phyloP scores from a whole-genome alignment of 1,284 basidiomycete species.

The Schizopora paradoxa region DNA sequence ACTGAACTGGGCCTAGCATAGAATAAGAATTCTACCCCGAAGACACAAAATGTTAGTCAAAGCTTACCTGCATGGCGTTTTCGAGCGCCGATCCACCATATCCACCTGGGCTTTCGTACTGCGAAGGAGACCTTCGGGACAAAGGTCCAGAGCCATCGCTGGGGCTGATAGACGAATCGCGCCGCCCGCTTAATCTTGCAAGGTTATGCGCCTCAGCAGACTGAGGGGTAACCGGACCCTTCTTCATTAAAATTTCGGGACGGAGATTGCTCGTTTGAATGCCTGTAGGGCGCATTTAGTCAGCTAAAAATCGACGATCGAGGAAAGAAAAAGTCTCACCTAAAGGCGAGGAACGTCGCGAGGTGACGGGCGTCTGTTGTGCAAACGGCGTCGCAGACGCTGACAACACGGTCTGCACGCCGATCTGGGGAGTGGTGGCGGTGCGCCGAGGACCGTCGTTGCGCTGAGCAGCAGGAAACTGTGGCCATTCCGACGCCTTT shows the following conservation, averaged over 20 bases:
- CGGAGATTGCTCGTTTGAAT: conserved; percentile 8
- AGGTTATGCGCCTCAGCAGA: conserved; percentile 54
- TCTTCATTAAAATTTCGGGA: conserved; percentile 46
- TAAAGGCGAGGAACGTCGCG: conserved; percentile 50
- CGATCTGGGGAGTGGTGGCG: conserved; percentile 56
- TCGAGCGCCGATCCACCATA: conserved; percentile 55
- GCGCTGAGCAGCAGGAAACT: conserved; percentile 63
- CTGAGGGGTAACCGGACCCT: conserved; percentile 58
- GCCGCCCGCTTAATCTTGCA: too few relatives aligned
- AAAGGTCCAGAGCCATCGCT: conserved; percentile 55
- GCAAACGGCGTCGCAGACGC: conserved; percentile 59
- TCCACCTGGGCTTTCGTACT: conserved; percentile 48
- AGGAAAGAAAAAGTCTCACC: conserved; percentile 60
- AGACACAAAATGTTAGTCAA: not conserved
- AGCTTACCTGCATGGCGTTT: conserved; percentile 45
- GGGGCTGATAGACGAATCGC: conserved; percentile 45
- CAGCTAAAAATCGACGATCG: conserved; percentile 55
- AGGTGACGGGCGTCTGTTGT: conserved; percentile 53
- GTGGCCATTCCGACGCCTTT: conserved; percentile 91
- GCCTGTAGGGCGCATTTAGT: too few relatives aligned
- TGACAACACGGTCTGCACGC: conserved; percentile 46
- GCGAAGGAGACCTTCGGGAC: conserved; percentile 55
- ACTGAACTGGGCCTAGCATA: conserved; percentile 42
- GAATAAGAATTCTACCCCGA: too few relatives aligned
- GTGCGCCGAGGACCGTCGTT: conserved; percentile 48